Conservation (phyloP, 106 monocot species). For the Agapanthus africanus region DNA sequence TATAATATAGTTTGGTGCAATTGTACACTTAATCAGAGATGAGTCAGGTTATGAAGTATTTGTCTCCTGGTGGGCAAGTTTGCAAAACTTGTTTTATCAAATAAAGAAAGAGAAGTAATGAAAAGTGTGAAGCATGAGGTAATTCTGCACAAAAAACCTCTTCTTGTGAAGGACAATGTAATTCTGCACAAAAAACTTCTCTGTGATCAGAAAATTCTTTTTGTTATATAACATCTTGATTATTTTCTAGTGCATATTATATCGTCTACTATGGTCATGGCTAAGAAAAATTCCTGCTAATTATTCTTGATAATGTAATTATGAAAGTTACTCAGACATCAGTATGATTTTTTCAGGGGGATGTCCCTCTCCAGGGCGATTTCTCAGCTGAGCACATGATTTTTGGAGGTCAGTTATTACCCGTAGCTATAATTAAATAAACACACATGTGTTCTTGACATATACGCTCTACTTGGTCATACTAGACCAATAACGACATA, state of each 20-base stretch:
- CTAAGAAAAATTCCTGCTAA: too few relatives aligned
- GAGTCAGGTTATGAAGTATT: neutral
- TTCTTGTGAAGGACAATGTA: too few relatives aligned
- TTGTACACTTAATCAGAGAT: neutral
- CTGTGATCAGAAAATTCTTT: neutral
- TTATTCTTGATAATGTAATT: neutral
- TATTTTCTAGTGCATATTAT: neutral
- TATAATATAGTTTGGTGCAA: neutral
- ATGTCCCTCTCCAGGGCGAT: conserved; percentile 29
- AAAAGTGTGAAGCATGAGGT: neutral
- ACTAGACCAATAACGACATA: neutral
- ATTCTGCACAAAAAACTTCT: too few relatives aligned
- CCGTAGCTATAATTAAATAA: neutral
- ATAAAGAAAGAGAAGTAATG: neutral
- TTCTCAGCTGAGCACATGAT: conserved; percentile 33
- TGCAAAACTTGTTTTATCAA: neutral
- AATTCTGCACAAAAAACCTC: neutral
- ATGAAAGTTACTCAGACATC: neutral
- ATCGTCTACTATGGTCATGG: too few relatives aligned
- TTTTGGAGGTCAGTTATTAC: conserved; percentile 19
- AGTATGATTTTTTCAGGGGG: conserved; percentile 13
- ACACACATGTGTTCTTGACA: neutral
- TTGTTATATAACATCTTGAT: neutral
- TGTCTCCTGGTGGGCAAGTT: neutral
- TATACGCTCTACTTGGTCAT: neutral